Evolutionary conservation across 768 basidiomycete species (phyloP).

Genomic region (Hygrocybe coccinea): DNA sequence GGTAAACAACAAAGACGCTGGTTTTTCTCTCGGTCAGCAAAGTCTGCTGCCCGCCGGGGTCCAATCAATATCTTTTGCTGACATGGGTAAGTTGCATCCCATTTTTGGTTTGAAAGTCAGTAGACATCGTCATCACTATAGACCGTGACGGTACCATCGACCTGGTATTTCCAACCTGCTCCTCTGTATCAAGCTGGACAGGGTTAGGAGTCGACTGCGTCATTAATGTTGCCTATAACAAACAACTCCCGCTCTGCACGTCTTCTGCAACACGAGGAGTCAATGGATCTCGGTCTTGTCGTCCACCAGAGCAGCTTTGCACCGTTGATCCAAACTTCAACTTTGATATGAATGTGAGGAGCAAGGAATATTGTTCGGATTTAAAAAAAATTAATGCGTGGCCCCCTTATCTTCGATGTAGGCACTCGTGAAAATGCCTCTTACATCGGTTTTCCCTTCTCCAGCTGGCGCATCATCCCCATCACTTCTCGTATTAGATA

Average conservation of each 20-base stretch:
- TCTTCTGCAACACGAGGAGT: constrained; percentile 46
- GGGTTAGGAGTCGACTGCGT: constrained; percentile 74
- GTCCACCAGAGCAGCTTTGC: constrained; percentile 78
- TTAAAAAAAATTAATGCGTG: constrained; percentile 12
- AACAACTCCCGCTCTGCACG: constrained; percentile 79
- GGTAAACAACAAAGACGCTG: constrained; percentile 76
- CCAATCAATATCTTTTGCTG: constrained; percentile 82
- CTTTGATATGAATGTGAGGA: constrained; percentile 63
- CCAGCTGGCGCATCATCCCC: constrained; percentile 26
- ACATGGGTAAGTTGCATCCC: constrained; percentile 58
- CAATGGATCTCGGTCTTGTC: constrained; percentile 55
- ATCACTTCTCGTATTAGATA: constrained; percentile 68
- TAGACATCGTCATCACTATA: no score
- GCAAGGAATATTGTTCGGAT: constrained; percentile 40
- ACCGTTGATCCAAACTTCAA: constrained; percentile 72
- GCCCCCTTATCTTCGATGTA: constrained; percentile 23
- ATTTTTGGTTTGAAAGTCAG: constrained; percentile 3
- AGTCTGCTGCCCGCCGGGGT: constrained; percentile 69
- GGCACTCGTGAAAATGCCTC: constrained; percentile 63
- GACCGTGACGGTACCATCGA: constrained; percentile 97
- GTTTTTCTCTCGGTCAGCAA: constrained; percentile 64
- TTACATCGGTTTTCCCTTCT: constrained; percentile 53
- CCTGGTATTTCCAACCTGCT: constrained; percentile 86
- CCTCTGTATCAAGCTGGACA: constrained; percentile 55
- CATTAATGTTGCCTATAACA: constrained; percentile 91